Evolutionary conservation across 2,329 filamentous ascomycete genomes (phyloP).

Genomic region (Hymenoscyphus occultus): DNA sequence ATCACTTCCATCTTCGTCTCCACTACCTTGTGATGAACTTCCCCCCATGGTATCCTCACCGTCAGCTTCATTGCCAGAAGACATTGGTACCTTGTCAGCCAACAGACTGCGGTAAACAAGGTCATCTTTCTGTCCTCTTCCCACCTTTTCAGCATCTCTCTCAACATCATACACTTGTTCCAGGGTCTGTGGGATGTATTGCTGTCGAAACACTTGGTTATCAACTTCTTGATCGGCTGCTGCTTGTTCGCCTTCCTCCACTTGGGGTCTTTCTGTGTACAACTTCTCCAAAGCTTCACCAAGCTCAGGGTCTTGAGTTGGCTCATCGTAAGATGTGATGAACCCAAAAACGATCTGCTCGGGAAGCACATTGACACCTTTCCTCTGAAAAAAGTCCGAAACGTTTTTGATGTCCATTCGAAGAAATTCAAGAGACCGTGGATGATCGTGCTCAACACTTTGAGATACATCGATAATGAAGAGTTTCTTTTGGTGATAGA

Average conservation of each 20-base stretch:
- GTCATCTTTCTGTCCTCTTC: constrained; percentile 68
- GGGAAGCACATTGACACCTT: constrained; percentile 76
- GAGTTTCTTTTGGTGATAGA: constrained; percentile 78
- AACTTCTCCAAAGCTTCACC: constrained; percentile 62
- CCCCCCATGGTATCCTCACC: constrained; percentile 41
- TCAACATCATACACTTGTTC: constrained; percentile 97
- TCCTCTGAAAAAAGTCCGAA: constrained; percentile 83
- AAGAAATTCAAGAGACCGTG: constrained; percentile 85
- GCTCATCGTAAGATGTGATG: constrained; percentile 62
- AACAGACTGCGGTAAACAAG: constrained; percentile 84
- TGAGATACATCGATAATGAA: constrained; percentile 98
- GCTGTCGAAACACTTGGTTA: constrained; percentile 89
- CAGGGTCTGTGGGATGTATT: constrained; percentile 94
- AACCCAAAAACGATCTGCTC: constrained; percentile 84
- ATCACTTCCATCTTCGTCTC: constrained; percentile 38
- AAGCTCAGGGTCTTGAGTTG: constrained; percentile 60
- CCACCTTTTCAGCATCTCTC: constrained; percentile 77
- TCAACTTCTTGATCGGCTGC: constrained; percentile 68
- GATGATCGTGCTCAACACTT: constrained; percentile 95
- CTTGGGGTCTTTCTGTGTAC: constrained; percentile 54
- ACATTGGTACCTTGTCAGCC: constrained; percentile 59
- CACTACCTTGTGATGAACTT: constrained; percentile 40
- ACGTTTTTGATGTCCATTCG: constrained; percentile 99
- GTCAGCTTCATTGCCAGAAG: constrained; percentile 39
- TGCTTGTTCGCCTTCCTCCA: constrained; percentile 54